Conservation (phyloP, 768 basidiomycete genomes). For the Roridomyces roridus region DNA sequence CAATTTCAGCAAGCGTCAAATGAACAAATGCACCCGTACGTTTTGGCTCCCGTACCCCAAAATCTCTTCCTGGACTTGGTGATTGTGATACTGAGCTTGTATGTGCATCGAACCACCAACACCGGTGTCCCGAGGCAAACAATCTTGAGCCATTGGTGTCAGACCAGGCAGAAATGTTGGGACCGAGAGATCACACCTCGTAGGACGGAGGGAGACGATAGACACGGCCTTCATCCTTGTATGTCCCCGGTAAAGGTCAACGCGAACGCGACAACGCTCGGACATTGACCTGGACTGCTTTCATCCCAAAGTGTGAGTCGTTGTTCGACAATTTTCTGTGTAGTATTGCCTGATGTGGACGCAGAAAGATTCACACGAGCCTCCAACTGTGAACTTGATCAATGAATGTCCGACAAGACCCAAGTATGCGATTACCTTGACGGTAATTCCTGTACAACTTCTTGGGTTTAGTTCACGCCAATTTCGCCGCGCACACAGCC, state of each 20-base stretch:
- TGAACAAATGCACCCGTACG: constrained; percentile 29
- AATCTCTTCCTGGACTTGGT: constrained; percentile 16
- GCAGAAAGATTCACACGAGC: constrained; percentile 42
- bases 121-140: constrained; percentile 18
- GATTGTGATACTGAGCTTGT: constrained; percentile 40
- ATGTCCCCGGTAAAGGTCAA: constrained; percentile 42
- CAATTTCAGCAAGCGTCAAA: neutral
- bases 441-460: constrained; percentile 38
- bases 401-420: neutral
- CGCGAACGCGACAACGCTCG: constrained; percentile 44
- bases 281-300: constrained; percentile 33
- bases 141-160: neutral
- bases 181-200: constrained; percentile 25
- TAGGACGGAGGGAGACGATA: constrained; percentile 47
- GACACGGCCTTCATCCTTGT: constrained; percentile 33
- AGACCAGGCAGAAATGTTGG: neutral
- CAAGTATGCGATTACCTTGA: constrained; percentile 40
- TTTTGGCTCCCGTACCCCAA: constrained; percentile 31
- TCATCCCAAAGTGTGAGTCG: constrained; percentile 38
- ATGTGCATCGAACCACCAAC: constrained; percentile 41
- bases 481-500: constrained; percentile 43
- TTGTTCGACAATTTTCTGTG: constrained; percentile 36
- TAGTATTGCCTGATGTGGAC: constrained; percentile 40
- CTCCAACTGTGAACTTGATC: constrained; percentile 33
- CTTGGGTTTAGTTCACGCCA: constrained; percentile 34